Base-by-base conservation (phyloP, 176 grass and related monocot genomes). In the Echinochloa phyllopogon region DNA sequence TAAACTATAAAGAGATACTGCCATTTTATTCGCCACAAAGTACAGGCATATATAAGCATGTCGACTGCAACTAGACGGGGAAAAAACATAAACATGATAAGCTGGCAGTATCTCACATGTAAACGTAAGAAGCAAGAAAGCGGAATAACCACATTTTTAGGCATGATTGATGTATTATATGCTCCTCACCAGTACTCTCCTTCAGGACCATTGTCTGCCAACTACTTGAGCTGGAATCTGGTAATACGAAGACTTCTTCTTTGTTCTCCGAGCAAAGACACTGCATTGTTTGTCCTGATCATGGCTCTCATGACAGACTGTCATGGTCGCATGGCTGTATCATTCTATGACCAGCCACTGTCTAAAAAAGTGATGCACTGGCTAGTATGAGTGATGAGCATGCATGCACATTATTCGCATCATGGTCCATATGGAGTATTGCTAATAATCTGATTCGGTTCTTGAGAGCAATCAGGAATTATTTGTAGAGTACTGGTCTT, bases 311-410 rank as follows among this genome's bases (percentile, higher is more conserved):
- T 79, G 48, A 74, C 15, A 79, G 17, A 2, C 13, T 81, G 64
- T 40, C 71, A 60, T 25, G 57, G 40, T 13, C 55, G 48, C 25
- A 29, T 39, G 55, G 18, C 6, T 62, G 9, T 64, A 49, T n/a
- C 17, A 14, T 47, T 47, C 3, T 17, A 41, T 42, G 18, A 74
- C 38, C 69, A 45, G 24, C 16, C 49, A 75, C 42, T 37, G 64
- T 21, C 69, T 17, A 36, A 33, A 81, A 13, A 21, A 24, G 48
- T 21, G 42, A 29, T 57, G 47, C 67, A 56, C 6, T 79, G 40
- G 43, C 10, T 8, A 73, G 44, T 58, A 55, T 42, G 62, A 65
- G 52, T 69, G 71, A 82, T 74, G 57, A n/a, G 59, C 81, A 39
- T 72, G 59, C 75, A 41, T 52, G 12, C 47, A 56, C 58, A 48